Evolutionary conservation across 345 rosid genomes (phyloP).

Genomic region (Gossypium rotundifolium): DNA sequence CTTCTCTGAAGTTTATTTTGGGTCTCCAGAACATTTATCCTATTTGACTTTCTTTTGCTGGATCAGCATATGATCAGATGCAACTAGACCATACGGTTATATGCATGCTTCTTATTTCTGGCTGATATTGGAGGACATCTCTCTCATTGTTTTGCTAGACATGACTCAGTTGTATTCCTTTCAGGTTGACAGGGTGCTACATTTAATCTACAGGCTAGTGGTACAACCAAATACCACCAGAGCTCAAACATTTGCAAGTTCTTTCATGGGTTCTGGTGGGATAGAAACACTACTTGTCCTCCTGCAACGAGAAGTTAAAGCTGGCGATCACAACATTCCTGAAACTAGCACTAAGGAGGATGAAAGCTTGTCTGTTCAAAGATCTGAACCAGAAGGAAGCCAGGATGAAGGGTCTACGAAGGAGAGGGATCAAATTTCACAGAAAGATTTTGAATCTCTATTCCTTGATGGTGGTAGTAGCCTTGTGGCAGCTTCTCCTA

Average conservation of each 20-base stretch:
- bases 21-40: not conserved
- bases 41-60: not conserved
- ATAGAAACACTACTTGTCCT: slow-evolving; percentile 94
- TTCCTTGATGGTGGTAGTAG: slow-evolving; percentile 22
- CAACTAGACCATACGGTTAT: not conserved
- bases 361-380: slow-evolving; percentile 31
- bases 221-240: slow-evolving; percentile 85
- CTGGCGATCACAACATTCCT: slow-evolving; percentile 46
- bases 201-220: slow-evolving; percentile 80
- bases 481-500: slow-evolving; percentile 30
- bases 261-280: slow-evolving; percentile 79
- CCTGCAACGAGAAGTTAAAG: slow-evolving; percentile 89
- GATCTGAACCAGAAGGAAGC: slow-evolving; percentile 36
- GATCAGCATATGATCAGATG: not conserved
- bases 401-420: slow-evolving; percentile 36
- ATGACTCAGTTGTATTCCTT: slow-evolving; percentile 17
- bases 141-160: slow-evolving; percentile 8
- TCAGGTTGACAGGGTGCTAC: slow-evolving; percentile 86
- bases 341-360: slow-evolving; percentile 32
- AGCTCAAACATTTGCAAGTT: slow-evolving; percentile 73
- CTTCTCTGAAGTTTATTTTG: not conserved
- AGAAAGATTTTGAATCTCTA: slow-evolving; percentile 21
- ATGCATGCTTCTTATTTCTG: slow-evolving; percentile 1
- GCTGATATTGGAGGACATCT: not conserved
- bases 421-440: slow-evolving; percentile 28